Evolutionary conservation across 371 early-diverging fungal species (phyloP).

Genomic region (Quaeritorhiza haematococci): DNA sequence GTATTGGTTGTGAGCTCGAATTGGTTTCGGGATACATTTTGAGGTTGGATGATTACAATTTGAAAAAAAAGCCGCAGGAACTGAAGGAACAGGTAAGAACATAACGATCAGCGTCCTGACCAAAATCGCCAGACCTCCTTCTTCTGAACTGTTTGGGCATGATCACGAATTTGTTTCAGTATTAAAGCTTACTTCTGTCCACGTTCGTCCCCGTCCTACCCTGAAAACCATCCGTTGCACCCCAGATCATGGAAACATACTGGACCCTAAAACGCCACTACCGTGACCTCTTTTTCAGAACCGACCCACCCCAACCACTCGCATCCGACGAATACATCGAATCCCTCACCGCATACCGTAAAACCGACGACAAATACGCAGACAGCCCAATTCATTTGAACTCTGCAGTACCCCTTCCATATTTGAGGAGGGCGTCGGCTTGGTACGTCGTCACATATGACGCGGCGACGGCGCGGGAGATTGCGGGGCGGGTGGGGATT

Average conservation of each 20-base stretch:
- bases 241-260: conserved; percentile 4
- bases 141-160: background rate
- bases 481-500: background rate
- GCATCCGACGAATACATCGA: too few species aligned
- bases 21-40: conserved; percentile 35
- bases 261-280: conserved; percentile 4
- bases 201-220: background rate
- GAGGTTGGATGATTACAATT: conserved; percentile 25
- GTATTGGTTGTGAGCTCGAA: conserved; percentile 44
- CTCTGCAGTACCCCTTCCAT: too few species aligned
- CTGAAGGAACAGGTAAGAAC: conserved; percentile 14
- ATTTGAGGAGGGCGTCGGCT: conserved; percentile 63
- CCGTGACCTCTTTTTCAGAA: conserved; percentile 11
- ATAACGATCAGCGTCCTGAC: too few species aligned
- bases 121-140: too few species aligned
- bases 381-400: too few species aligned
- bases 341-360: too few species aligned
- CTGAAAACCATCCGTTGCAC: background rate
- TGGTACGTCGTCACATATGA: conserved; percentile 75
- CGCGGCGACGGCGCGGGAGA: background rate
- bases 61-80: conserved; percentile 13
- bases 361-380: too few species aligned
- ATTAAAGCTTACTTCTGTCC: conserved; percentile 9
- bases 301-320: too few species aligned
- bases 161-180: conserved; percentile 34